Evolutionary conservation across 1,284 basidiomycete species (phyloP).

Genomic region (Singerocomus inundabilis): DNA sequence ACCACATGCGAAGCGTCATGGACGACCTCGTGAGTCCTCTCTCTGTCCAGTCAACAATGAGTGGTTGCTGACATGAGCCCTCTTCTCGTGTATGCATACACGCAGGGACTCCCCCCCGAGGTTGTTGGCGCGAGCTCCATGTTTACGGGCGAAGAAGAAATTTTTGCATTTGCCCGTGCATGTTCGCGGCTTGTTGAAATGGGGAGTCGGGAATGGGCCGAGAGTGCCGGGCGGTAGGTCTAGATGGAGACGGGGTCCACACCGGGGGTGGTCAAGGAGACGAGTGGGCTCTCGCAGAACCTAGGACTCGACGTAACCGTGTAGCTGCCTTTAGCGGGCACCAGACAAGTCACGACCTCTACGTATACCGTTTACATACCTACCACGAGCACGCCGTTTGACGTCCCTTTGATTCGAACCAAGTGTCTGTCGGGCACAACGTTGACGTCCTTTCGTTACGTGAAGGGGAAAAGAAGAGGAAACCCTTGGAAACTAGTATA

Average conservation of each 20-base stretch:
- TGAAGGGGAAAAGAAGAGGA: not conserved
- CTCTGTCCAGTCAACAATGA: not conserved
- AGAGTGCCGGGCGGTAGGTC: slow-evolving; percentile 47
- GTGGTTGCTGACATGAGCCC: not conserved
- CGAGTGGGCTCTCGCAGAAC: not conserved
- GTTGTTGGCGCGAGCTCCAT: slow-evolving; percentile 80
- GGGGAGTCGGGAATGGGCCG: slow-evolving; percentile 85
- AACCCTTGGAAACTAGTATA: slow-evolving; percentile 24
- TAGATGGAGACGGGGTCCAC: not conserved
- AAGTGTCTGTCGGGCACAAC: not conserved
- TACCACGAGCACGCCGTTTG: too few relatives aligned
- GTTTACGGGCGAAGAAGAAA: slow-evolving; percentile 91
- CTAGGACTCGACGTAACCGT: not conserved
- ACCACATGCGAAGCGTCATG: slow-evolving; percentile 87
- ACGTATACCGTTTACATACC: not conserved
- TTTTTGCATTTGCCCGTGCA: slow-evolving; percentile 93
- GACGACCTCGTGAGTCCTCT: slow-evolving; percentile 71
- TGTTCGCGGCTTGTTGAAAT: slow-evolving; percentile 90
- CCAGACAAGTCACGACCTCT: not conserved
- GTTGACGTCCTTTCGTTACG: slow-evolving; percentile 10
- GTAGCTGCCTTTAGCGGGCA: not conserved
- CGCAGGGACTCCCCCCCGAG: slow-evolving; percentile 73
- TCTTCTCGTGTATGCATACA: not conserved
- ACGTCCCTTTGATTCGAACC: not conserved
- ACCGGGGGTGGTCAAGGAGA: not conserved